Conservation (phyloP, 1,284 basidiomycete species). For the Cutaneotrichosporon arboriforme region DNA sequence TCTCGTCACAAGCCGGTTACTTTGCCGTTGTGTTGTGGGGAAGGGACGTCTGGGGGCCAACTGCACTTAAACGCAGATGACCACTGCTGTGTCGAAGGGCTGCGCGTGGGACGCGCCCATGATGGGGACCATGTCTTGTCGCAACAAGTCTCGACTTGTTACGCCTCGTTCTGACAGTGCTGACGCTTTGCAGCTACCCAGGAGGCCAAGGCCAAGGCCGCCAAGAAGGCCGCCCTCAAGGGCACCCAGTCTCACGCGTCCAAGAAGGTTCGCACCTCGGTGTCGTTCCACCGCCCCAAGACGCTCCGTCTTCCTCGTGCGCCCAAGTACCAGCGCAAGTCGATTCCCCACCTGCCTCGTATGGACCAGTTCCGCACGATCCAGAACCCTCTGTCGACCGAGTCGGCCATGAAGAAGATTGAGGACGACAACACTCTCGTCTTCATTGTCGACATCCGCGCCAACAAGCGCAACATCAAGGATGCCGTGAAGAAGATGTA, state of each 20-base stretch:
- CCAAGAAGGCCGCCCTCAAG: slow-evolving; percentile 94
- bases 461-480: slow-evolving; percentile 99
- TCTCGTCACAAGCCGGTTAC: too few species aligned
- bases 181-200: slow-evolving; percentile 31
- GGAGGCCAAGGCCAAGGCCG: slow-evolving; percentile 81
- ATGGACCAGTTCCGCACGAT: slow-evolving; percentile 98
- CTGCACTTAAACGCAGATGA: too few species aligned
- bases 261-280: slow-evolving; percentile 79
- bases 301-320: slow-evolving; percentile 77
- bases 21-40: too few species aligned
- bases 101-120: too few species aligned
- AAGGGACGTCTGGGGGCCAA: too few species aligned
- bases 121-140: too few species aligned
- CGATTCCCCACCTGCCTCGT: slow-evolving; percentile 85
- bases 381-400: slow-evolving; percentile 62
- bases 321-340: slow-evolving; percentile 93
- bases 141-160: too few species aligned
- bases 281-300: slow-evolving; percentile 95
- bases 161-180: not conserved
- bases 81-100: too few species aligned
- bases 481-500: slow-evolving; percentile 99
- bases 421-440: slow-evolving; percentile 99
- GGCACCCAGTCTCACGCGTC: slow-evolving; percentile 69
- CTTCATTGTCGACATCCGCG: slow-evolving; percentile 90
- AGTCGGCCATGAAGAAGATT: slow-evolving; percentile 73